A percentile compares a stretch with the other conserved stretches of the same genome.
Evolutionary conservation across 495 filamentous ascomycete genomes (phyloP).

Genomic region (Astrothelium macrocarpum): DNA sequence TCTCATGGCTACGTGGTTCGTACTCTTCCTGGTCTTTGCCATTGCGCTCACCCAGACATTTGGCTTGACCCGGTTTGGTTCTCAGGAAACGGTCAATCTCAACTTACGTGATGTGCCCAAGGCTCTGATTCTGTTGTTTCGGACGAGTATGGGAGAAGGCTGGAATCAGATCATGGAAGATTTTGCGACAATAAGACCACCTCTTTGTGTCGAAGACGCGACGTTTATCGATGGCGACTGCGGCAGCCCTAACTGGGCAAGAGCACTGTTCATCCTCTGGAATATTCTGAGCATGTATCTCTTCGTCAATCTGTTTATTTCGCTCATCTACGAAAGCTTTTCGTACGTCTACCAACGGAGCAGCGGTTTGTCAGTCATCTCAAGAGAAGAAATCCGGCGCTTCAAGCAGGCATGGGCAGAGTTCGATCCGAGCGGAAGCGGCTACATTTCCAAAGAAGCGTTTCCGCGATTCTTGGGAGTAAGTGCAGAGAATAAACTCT

Average conservation of each 20-base stretch:
- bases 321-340: conserved; percentile 98
- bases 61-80: conserved; percentile 81
- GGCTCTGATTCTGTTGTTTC: conserved; percentile 85
- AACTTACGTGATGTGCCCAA: conserved; percentile 93
- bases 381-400: conserved; percentile 81
- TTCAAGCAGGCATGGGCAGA: conserved; percentile 99
- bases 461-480: conserved; percentile 84
- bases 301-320: conserved; percentile 96
- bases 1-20: conserved; percentile 91
- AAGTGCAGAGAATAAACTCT: conserved; percentile 25
- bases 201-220: conserved; percentile 58
- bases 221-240: conserved; percentile 84
- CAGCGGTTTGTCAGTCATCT: conserved; percentile 72
- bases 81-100: conserved; percentile 63
- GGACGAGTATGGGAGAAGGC: conserved; percentile 83
- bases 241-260: conserved; percentile 78
- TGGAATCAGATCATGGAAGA: conserved; percentile 98
- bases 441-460: conserved; percentile 82
- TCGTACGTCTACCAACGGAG: conserved; percentile 98
- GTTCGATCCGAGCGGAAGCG: conserved; percentile 81
- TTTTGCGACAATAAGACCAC: conserved; percentile 66
- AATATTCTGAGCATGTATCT: conserved; percentile 99
- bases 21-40: conserved; percentile 90
- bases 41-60: conserved; percentile 96
- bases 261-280: conserved; percentile 85